Percentiles rank a stretch among this genome's conserved stretches.
Conservation (phyloP, 805 yeast species). For the Metschnikowia santaceciliae region DNA sequence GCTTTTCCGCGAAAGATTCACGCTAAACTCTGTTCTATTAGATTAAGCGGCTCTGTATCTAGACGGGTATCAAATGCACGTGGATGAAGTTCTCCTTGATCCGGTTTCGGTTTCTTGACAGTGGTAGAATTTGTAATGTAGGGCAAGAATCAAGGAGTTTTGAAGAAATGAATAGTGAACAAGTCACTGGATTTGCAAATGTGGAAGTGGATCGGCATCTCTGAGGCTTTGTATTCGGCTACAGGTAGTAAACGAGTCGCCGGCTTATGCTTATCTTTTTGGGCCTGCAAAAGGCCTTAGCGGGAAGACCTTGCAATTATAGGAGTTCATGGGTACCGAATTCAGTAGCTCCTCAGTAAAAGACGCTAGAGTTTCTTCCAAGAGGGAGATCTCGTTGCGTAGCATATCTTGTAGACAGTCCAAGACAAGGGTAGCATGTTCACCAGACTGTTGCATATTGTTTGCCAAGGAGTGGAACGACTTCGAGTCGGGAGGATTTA, state of each 20-base stretch:
- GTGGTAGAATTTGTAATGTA: background rate
- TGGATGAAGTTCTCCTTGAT: background rate
- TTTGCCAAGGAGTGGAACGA: background rate
- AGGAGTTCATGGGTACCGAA: slow-evolving; percentile 23
- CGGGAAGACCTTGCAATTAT: background rate
- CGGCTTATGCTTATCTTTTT: background rate
- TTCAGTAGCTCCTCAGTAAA: slow-evolving; percentile 15
- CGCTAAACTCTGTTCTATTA: background rate
- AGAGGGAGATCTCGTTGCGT: slow-evolving; percentile 18
- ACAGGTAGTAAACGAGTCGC: background rate
- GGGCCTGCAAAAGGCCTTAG: background rate
- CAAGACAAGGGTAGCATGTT: slow-evolving; percentile 14
- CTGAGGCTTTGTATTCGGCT: background rate
- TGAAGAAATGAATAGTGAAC: background rate
- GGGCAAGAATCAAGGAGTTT: background rate
- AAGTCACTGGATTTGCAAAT: background rate
- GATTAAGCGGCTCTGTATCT: background rate
- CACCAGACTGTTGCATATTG: slow-evolving; percentile 1
- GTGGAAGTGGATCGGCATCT: background rate
- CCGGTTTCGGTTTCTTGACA: background rate
- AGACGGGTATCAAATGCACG: background rate
- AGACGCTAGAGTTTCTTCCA: slow-evolving; percentile 16
- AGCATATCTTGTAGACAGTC: slow-evolving; percentile 29
- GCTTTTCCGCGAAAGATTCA: background rate
- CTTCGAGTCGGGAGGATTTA: background rate